phyloP scores from a whole-genome alignment of 208 protist genomes.

The Spongospora subterranea region DNA sequence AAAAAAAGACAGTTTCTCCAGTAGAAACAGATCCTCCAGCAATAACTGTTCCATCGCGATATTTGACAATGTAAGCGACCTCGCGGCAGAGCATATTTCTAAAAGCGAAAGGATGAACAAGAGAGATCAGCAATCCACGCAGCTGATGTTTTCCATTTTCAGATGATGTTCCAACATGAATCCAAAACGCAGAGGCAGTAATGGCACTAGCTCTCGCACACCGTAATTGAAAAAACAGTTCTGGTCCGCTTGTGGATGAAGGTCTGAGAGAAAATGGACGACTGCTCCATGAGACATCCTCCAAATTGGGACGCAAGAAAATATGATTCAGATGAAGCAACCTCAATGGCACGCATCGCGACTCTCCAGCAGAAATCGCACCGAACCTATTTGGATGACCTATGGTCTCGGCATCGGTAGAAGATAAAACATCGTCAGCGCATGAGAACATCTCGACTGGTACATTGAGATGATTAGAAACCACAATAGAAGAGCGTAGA shows the following conservation, averaged over 20 bases:
- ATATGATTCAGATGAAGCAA: constrained; percentile 20
- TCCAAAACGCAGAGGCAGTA: not conserved
- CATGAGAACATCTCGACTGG: not conserved
- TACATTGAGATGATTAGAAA: not conserved
- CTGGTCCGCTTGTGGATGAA: not conserved
- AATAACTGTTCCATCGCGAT: not conserved
- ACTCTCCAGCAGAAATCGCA: not conserved
- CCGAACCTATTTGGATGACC: not conserved
- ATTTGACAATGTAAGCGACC: not conserved
- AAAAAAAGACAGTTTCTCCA: not conserved
- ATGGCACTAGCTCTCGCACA: not conserved
- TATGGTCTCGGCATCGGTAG: not conserved
- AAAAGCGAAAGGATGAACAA: not conserved
- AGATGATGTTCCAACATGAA: not conserved
- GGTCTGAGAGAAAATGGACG: not conserved
- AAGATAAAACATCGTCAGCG: not conserved
- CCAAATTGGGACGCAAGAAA: not conserved
- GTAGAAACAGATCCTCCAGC: not conserved
- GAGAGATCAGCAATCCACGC: not conserved
- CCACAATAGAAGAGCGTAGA: not conserved
- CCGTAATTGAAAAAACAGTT: not conserved
- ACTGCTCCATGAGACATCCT: not conserved
- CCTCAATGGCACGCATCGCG: not conserved
- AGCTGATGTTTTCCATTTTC: not conserved
- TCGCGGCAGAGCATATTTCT: not conserved